These are phyloP conservation scores for Dactylellina sp. DNA, from an alignment of 2,329 filamentous ascomycete species.

Conservation along the genomic window DNA sequence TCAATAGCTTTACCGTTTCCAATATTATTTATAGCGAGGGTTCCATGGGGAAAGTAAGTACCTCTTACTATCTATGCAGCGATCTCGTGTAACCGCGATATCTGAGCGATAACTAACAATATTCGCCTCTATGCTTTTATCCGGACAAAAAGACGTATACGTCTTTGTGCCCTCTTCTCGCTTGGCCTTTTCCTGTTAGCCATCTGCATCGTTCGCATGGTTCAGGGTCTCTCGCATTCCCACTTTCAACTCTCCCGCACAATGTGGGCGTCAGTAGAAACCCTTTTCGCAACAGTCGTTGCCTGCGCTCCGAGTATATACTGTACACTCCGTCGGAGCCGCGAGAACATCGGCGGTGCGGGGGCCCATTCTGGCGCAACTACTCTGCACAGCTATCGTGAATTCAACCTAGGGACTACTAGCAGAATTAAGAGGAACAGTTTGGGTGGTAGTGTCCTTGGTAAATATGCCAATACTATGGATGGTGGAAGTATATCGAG, in stretches of 20 bases:
- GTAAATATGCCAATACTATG: not conserved
- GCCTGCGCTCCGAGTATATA: conserved; percentile 51
- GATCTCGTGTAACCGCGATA: no score
- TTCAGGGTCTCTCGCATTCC: conserved; percentile 29
- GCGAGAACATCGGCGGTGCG: not conserved
- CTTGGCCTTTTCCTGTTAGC: conserved; percentile 46
- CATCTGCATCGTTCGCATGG: conserved; percentile 36
- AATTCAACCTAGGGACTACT: not conserved
- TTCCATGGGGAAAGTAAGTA: conserved; percentile 44
- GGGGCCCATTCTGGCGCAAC: not conserved
- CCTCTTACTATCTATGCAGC: not conserved
- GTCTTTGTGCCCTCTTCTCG: conserved; percentile 33
- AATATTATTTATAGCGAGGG: conserved; percentile 43
- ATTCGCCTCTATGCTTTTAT: not conserved
- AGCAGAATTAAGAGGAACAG: not conserved
- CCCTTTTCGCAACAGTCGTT: conserved; percentile 37
- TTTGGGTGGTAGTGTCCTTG: not conserved
- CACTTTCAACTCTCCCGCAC: conserved; percentile 22
- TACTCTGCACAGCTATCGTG: not conserved
- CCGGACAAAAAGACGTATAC: conserved; percentile 15
- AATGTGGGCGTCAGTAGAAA: conserved; percentile 47
- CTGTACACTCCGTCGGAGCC: conserved; percentile 30
- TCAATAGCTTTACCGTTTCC: conserved; percentile 45
- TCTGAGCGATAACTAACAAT: not conserved
- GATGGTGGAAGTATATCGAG: conserved; percentile 1